These are phyloP conservation scores for Lentinula raphanica DNA, from an alignment of 768 basidiomycete genomes.

Conservation along the genomic window DNA sequence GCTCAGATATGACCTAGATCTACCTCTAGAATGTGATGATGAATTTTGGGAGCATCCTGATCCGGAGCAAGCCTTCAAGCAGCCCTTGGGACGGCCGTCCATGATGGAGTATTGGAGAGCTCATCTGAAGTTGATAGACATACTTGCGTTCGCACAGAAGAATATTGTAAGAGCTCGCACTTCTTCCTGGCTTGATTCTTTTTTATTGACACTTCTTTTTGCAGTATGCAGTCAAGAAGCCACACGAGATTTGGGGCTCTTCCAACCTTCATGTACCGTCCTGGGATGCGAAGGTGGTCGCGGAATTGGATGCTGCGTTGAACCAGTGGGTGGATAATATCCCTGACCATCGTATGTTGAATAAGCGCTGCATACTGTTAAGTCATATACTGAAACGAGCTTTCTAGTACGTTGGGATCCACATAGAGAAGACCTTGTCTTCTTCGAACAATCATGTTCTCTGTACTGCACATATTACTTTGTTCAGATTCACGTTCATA, in stretches of 20 bases:
- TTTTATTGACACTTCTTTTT: neutral
- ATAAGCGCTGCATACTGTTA: neutral
- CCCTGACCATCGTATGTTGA: conserved; percentile 31
- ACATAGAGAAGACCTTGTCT: conserved; percentile 26
- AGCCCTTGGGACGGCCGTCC: conserved; percentile 30
- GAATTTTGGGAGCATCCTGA: conserved; percentile 49
- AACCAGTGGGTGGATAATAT: conserved; percentile 55
- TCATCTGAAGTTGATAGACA: conserved; percentile 37
- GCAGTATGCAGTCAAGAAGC: neutral
- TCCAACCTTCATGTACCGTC: neutral
- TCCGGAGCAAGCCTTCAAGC: conserved; percentile 36
- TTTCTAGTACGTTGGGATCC: conserved; percentile 41
- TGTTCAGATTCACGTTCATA: conserved; percentile 41
- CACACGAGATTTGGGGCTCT: neutral
- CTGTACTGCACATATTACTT: conserved; percentile 47
- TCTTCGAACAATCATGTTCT: conserved; percentile 43
- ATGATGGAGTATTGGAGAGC: conserved; percentile 28
- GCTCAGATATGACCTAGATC: conserved; percentile 51
- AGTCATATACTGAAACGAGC: neutral
- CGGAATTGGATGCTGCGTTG: conserved; percentile 42
- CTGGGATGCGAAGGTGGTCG: neutral
- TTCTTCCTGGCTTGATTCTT: neutral
- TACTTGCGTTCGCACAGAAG: conserved; percentile 43
- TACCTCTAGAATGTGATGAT: conserved; percentile 53
- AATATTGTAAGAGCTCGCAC: conserved; percentile 38